Evolutionary conservation across 441 rosid species (phyloP), one percentile per base, ranked within the genome.

Genomic region (Aleurites moluccanus): DNA sequence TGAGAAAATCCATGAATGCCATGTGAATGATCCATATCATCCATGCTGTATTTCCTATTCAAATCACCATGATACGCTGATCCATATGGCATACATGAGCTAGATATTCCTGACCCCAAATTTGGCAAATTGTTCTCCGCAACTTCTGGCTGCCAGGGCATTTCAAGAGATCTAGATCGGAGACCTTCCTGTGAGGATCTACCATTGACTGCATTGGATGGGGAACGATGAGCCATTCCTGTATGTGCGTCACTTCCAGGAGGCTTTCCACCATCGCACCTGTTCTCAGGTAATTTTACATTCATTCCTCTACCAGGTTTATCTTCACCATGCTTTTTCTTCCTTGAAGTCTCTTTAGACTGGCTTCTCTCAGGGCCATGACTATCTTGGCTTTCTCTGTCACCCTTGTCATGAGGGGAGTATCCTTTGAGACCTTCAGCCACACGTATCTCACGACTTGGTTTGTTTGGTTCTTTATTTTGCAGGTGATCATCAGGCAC

Each of bases 11-110:
- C 79, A 67, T 1, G 78, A 69, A 38, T 62, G 50, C 73, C 78
- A 45, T 23, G 67, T 60, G 69, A 45, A 79, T 33, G 74, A n/a
- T 80, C 83, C 27, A 68, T 78, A 67, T 61, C 70, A 75, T 64
- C 80, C 77, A 76, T 73, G 77, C 75, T 40, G 57, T 79, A 84
- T 60, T 72, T 83, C 52, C 81, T 81, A 63, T 83, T 79, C 73
- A 76, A 75, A 64, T 75, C 86, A 70, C 78, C 88, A 7, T 75
- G 70, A 62, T 79, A 78, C 63, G 83, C 73, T 53, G 78, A 55
- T 80, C 85, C 83, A 74, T 66, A 70, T 55, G 73, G 80, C 30
- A 65, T 28, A 16, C 55, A 80, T 42, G 82, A 80, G 74, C 69
- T 70, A 64, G 76, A 60, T 42, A 40, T 21, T 28, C 75, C 49